Conservation (phyloP, 345 rosid genomes). For the Populus tremula region DNA sequence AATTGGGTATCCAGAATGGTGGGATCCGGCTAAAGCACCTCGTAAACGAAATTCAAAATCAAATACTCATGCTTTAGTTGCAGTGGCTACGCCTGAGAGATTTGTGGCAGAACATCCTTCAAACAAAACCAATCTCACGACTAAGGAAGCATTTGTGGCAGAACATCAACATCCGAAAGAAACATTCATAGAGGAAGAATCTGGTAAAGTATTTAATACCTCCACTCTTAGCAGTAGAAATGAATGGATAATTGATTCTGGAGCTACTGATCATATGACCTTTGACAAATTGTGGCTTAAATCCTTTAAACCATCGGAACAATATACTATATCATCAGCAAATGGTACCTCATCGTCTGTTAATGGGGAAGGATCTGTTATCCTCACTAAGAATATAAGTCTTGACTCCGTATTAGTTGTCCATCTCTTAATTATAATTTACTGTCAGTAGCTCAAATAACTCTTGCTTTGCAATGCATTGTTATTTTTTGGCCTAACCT, state of each 20-base stretch:
- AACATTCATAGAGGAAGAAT: too few relatives aligned
- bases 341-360: not conserved
- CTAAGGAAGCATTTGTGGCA: too few relatives aligned
- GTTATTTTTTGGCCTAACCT: not conserved
- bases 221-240: not conserved
- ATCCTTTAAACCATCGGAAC: not conserved
- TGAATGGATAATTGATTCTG: constrained; percentile 1
- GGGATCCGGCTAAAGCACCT: too few relatives aligned
- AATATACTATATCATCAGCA: not conserved
- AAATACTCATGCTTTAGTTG: too few relatives aligned
- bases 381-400: not conserved
- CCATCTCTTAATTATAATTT: not conserved
- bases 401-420: not conserved
- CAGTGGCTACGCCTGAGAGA: too few relatives aligned
- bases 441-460: not conserved
- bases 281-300: not conserved
- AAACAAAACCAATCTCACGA: not conserved
- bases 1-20: too few relatives aligned
- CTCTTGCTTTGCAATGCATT: not conserved
- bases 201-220: not conserved
- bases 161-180: not conserved
- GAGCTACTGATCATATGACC: not conserved
- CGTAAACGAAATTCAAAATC: too few relatives aligned
- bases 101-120: not conserved
- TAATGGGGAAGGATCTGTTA: not conserved